phyloP scores from a whole-genome alignment of 2,329 filamentous ascomycete species.

The Aspergillus niger region DNA sequence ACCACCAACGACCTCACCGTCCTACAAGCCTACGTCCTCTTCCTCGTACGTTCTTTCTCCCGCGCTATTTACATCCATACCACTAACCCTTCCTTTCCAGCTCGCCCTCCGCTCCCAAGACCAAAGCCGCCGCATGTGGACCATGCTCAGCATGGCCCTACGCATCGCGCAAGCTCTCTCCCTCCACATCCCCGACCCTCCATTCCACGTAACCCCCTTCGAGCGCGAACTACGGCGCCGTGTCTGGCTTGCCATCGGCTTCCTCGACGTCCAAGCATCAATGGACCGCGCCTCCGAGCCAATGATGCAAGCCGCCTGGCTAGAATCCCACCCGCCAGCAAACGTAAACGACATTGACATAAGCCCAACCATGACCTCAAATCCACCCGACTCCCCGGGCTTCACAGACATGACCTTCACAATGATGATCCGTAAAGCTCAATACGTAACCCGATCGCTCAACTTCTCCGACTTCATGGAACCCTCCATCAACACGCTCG shows the following conservation, averaged over 20 bases:
- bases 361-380: slow-evolving; percentile 26
- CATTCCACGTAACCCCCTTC: slow-evolving; percentile 32
- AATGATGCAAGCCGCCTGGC: slow-evolving; percentile 37
- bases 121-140: slow-evolving; percentile 37
- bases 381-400: slow-evolving; percentile 13
- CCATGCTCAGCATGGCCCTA: slow-evolving; percentile 36
- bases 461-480: slow-evolving; percentile 30
- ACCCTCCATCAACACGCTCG: slow-evolving; percentile 24
- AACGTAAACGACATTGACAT: slow-evolving; percentile 36
- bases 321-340: slow-evolving; percentile 27
- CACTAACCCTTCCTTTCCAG: slow-evolving; percentile 1
- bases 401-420: slow-evolving; percentile 35
- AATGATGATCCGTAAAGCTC: slow-evolving; percentile 26
- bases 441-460: slow-evolving; percentile 25
- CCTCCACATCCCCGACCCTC: slow-evolving; percentile 31
- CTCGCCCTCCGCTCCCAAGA: slow-evolving; percentile 29
- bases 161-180: slow-evolving; percentile 35
- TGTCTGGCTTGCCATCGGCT: slow-evolving; percentile 33
- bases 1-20: slow-evolving; percentile 36
- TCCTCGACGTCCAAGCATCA: slow-evolving; percentile 33
- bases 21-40: slow-evolving; percentile 36
- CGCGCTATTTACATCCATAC: neutral
- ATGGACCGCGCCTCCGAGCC: slow-evolving; percentile 36
- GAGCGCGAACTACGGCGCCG: slow-evolving; percentile 35
- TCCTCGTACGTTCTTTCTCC: slow-evolving; percentile 23